Evolutionary conservation across 179 eudicot genomes (phyloP), one percentile per base, ranked within the genome.

Genomic region (Corrigiola litoralis): DNA sequence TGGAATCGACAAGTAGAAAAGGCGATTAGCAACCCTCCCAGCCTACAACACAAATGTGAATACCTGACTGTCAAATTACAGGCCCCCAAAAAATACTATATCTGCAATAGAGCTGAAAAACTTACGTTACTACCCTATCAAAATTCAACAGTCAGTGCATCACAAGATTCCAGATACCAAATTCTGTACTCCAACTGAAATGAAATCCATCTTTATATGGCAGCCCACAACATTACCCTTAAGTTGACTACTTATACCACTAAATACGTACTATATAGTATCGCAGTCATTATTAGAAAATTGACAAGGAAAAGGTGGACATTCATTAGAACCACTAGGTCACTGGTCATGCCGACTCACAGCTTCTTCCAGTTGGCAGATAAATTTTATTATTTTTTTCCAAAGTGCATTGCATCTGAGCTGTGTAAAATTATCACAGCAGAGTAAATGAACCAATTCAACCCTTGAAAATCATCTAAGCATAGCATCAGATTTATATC

Each of bases 1-100:
- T 61, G 99, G 99, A 54, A 94, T 88, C 3, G 99, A 94, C 61
- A 94, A 74, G 76, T 94, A 94, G 77, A 87, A 90, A 25, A 94
- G 96, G 44, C 97, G 94, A 72, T 90, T 87, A 17, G 99, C 79
- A 47, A 82, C 65, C 71, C 83, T 83, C 51, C 99, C 94, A 72
- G 80, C 91, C 97, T 94, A 78, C 71, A 73, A 31, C 46, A 58
- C n/a, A n/a, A n/a, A n/a, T n/a, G n/a, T 21, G 25, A 44, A 37
- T 28, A 17, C 4, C 23, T 11, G 23, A 33, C 6, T 18, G 67
- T 75, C 67, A 70, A 51, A 17, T 40, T 25, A 40, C 1, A 41
- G 34, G 12, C 6, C 7, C 25, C n/a, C n/a, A n/a, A 48, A 29
- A 41, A 28, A 31, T 6, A 38, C 4, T 61, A 2, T 32, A 29